Evolutionary conservation across 495 filamentous ascomycete genomes (phyloP).

Genomic region (Staphylotrichum tortipilum): DNA sequence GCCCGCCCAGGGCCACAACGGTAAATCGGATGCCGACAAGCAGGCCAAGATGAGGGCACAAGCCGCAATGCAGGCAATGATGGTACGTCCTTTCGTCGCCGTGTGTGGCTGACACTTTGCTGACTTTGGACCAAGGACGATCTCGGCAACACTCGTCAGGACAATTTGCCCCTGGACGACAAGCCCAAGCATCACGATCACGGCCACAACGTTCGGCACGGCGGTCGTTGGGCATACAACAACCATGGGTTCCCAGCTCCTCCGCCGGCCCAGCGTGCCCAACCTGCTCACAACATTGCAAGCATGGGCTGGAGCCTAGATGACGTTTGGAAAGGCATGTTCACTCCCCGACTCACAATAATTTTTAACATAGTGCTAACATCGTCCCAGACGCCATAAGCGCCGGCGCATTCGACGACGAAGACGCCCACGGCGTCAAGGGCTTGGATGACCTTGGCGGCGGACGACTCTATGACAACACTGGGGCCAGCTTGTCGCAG

Average conservation of each 20-base stretch:
- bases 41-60: background rate
- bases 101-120: no score
- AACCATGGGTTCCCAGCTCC: no score
- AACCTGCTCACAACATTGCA: background rate
- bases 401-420: slow-evolving; percentile 17
- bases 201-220: background rate
- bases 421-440: slow-evolving; percentile 19
- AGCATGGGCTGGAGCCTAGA: background rate
- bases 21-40: background rate
- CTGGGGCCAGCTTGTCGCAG: background rate
- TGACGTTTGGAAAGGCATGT: background rate
- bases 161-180: slow-evolving; percentile 11
- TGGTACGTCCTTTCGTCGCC: background rate
- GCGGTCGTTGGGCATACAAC: no score
- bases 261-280: background rate
- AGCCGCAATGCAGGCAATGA: background rate
- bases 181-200: background rate
- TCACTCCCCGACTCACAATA: background rate
- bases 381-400: slow-evolving; percentile 11
- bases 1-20: background rate
- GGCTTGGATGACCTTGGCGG: slow-evolving; percentile 23
- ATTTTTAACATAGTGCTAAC: background rate
- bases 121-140: no score
- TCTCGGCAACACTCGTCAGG: slow-evolving; percentile 8
- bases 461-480: slow-evolving; percentile 13